phyloP scores from a whole-genome alignment of 2,329 filamentous ascomycete species.

The Mycosphaerelloides madeirae region DNA sequence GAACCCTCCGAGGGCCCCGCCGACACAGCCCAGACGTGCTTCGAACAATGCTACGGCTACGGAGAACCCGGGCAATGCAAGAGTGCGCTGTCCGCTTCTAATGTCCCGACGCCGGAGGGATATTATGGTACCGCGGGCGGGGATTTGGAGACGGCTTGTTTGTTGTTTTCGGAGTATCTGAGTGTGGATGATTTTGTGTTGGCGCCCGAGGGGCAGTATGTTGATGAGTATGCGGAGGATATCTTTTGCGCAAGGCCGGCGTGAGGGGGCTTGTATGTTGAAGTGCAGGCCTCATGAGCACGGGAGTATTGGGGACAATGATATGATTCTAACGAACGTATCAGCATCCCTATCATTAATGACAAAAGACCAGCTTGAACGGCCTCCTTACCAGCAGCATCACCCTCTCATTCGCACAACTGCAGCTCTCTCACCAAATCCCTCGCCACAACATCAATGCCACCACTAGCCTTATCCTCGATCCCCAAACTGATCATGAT shows the following conservation, averaged over 20 bases:
- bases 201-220: conserved; percentile 30
- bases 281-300: neutral
- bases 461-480: conserved; percentile 5
- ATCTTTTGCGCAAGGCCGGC: neutral
- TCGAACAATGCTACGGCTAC: conserved; percentile 39
- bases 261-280: neutral
- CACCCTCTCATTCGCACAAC: conserved; percentile 1
- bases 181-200: conserved; percentile 27
- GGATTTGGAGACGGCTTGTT: conserved; percentile 31
- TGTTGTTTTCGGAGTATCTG: conserved; percentile 33
- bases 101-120: conserved; percentile 29
- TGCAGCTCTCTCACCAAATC: conserved; percentile 40
- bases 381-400: no score
- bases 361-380: no score
- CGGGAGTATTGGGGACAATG: no score
- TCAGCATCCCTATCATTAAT: no score
- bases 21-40: conserved; percentile 28
- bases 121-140: conserved; percentile 33
- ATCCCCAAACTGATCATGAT: conserved; percentile 6
- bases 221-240: conserved; percentile 8
- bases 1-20: conserved; percentile 3
- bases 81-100: conserved; percentile 33
- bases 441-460: conserved; percentile 3
- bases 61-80: conserved; percentile 26
- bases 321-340: no score